Base-by-base conservation (phyloP, 176 grass and related monocot species). In the Triticum monococcum region DNA sequence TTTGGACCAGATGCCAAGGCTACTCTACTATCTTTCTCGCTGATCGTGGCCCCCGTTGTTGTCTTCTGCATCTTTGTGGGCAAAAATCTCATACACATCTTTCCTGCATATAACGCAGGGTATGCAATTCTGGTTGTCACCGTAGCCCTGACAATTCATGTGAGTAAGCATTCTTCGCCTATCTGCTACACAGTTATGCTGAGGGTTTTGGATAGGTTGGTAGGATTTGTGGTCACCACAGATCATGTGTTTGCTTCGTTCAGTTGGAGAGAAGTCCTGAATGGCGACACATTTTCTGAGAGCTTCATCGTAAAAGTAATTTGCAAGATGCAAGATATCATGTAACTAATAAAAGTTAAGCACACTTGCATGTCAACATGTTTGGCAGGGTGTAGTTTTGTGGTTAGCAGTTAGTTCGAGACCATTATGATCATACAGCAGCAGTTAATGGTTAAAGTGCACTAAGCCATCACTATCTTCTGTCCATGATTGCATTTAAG, bases 1-100 rank as follows among this genome's bases (percentile, higher is more conserved):
- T 99, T 96, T 88, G 94, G 97, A 87, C 97, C 94, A 82, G 97
- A 96, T 91, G 94, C 97, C 78, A 96, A 88, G 88, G 93, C 92
- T 78, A 82, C 95, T 70, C 78, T 94, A 60, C 57, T 94, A 71
- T 87, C 97, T 54, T 88, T 93, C 56, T 64, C 89, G 31, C 92
- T 96, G 77, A 96, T 99, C 9, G 67, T 83, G 22, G 76, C 88
- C 72, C 97, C 97, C n/a, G 89, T 90, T 79, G 85, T 65, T 57
- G 71, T 96, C 81, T 94, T 99, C 85, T 99, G 97, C 24, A 56
- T 86, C 89, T 96, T 99, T 70, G 97, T 99, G 79, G 97, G 82
- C 36, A 94, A 85, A 89, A 77, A 96, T 84, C 88, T 99, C 74
- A 82, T 99, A 87, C 97, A 96, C 85, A 87, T 86, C 11, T 94